Evolutionary conservation across 352 stramenopile genomes (phyloP).

Genomic region (Phytophthora pinifolia): DNA sequence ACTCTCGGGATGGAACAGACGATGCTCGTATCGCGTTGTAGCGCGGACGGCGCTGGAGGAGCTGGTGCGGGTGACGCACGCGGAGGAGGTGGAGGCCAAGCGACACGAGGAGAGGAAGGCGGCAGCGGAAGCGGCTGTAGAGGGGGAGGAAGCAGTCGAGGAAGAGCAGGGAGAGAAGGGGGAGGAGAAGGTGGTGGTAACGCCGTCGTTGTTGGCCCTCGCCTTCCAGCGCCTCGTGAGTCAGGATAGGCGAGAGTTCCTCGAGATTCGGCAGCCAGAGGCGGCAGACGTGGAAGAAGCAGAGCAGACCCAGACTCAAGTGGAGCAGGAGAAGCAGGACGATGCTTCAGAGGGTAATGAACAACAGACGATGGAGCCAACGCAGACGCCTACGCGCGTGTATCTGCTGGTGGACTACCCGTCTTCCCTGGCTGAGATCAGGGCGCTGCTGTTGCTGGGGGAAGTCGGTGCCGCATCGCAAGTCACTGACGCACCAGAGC

Average conservation of each 20-base stretch:
- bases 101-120: constrained; percentile 4
- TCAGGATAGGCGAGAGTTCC: constrained; percentile 44
- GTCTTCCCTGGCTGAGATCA: constrained; percentile 43
- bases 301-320: neutral
- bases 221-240: constrained; percentile 55
- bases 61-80: constrained; percentile 15
- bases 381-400: constrained; percentile 33
- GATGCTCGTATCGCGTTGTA: constrained; percentile 52
- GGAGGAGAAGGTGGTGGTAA: constrained; percentile 14
- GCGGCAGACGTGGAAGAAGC: neutral
- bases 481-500: constrained; percentile 11
- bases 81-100: constrained; percentile 4
- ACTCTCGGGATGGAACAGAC: constrained; percentile 28
- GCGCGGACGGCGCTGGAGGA: constrained; percentile 38
- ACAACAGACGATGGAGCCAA: neutral
- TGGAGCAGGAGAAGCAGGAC: neutral
- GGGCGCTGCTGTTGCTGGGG: constrained; percentile 41
- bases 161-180: neutral
- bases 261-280: constrained; percentile 7
- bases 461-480: constrained; percentile 26
- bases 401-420: constrained; percentile 71
- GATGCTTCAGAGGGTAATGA: neutral
- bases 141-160: neutral
- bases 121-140: neutral
- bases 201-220: constrained; percentile 35